Evolutionary conservation across 1,284 basidiomycete genomes (phyloP), one percentile per base, ranked within the genome.

Genomic region (Taiwanofungus camphoratus): DNA sequence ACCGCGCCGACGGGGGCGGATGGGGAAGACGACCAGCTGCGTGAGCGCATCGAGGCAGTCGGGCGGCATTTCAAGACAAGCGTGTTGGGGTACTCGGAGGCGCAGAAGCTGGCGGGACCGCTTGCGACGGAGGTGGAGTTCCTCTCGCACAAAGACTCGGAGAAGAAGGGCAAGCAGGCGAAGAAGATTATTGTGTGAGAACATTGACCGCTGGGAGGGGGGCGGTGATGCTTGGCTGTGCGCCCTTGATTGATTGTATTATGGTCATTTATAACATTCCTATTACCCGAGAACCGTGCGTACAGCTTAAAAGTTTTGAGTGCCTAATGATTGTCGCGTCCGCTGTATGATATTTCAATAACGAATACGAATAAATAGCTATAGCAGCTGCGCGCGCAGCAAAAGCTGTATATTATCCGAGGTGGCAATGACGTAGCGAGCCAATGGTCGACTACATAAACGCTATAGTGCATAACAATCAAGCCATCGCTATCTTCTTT

Each of bases 111-210:
- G 44, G 79, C 76, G 37, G 90, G 88, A 16, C 84, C 84, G 42
- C 74, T 88, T 62, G 88, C 87, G 57, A 94, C 91, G 19, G 93
- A 97, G 67, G 90, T 96, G 32, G 91, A 93, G 68, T 97, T 95
- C 64, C 68, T 90, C 65, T 91, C 87, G 55, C 93, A 97, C 73
- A 90, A 92, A 65, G 92, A 95, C 66, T 89, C 86, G 53, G 92
- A 96, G 75, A 92, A 87, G 77, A 97, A 96, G 77, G 86, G 84
- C 52, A 92, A 92, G 64, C 65, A 77, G 44, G 73, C 74, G 61
- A 88, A 82, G 74, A 92, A 90, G 70, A 82, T 90, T 50, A 62
- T 79, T 55, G 78, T 88, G 50, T 88, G 71, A 71, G 34, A 38
- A 35, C 31, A 29, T 35, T 22, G 41, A 15, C 40, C 15, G 34